Evolutionary conservation across 2,329 filamentous ascomycete genomes (phyloP), one percentile per base, ranked within the genome.

Genomic region (Periconia sp.): DNA sequence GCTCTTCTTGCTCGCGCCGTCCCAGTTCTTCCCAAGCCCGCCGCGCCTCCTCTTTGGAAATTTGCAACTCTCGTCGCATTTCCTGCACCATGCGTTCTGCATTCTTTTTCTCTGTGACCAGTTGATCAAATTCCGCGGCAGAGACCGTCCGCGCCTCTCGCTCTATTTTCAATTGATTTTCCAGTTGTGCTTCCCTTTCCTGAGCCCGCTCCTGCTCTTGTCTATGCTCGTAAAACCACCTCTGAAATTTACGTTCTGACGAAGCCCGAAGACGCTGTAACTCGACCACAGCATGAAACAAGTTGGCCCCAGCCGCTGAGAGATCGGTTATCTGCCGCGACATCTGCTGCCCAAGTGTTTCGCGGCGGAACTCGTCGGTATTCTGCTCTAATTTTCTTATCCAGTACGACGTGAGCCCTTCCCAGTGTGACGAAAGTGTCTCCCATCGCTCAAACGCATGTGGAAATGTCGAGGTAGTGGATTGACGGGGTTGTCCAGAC

Each of bases 381-480:
- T 96, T 96, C 70, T 94, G 87, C 74, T 99, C 91, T 8, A 99
- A 80, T 62, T 92, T 87, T 45, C 91, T 89, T 60, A 99, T 94
- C 93, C 94, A 99, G 76, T 96, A 97, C 54, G 91, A 93, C 0
- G 94, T 97, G 54, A 99, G 81, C 5, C 94, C 94, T 73, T 99
- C 94, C 94, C 94, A 99, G 65, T 97, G 93, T 6, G 94, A 95
- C 0, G 94, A 99, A 2, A 99, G 77, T 0, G 91, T 93, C 72
- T 99, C 94, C 94, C 94, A 99, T 55, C 94, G 85, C 74, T 99
- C 93, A 67, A 99, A 99, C 0, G 94, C 94, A 74, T 97, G 94
- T 0, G 94, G 94, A 61, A 99, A 97, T 0, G 88, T 87, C 45
- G 89, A 90, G 2, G 73, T 68, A 10, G 73, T 75, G 17, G 68